These are phyloP conservation scores for Penicillium roqueforti DNA, from an alignment of 495 filamentous ascomycete genomes.

Conservation along the genomic window DNA sequence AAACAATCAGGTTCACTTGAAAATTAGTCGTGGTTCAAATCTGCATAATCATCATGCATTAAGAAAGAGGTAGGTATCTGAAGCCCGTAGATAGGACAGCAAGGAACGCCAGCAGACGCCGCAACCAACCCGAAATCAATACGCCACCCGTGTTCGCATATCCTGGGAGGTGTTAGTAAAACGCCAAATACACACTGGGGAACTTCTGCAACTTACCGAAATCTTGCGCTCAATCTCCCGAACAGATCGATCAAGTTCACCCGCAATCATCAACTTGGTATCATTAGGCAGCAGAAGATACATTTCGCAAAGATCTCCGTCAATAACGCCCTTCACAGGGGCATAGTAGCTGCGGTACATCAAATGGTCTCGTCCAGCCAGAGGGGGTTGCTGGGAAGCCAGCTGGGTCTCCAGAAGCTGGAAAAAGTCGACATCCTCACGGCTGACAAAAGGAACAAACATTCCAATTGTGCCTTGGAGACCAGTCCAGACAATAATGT, in stretches of 20 bases:
- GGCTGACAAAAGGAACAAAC: slow-evolving; percentile 79
- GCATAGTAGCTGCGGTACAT: slow-evolving; percentile 95
- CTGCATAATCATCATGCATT: slow-evolving; percentile 23
- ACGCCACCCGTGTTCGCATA: slow-evolving; percentile 83
- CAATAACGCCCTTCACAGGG: slow-evolving; percentile 95
- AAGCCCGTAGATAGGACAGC: slow-evolving; percentile 19
- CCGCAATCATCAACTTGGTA: slow-evolving; percentile 91
- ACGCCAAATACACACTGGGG: background rate
- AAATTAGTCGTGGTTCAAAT: slow-evolving; percentile 10
- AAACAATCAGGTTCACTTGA: background rate
- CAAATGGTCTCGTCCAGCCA: slow-evolving; percentile 89
- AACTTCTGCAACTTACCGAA: slow-evolving; percentile 58
- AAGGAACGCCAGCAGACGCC: slow-evolving; percentile 26
- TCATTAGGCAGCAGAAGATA: slow-evolving; percentile 77
- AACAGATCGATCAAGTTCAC: slow-evolving; percentile 83
- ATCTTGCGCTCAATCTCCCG: slow-evolving; percentile 94
- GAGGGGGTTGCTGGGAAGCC: slow-evolving; percentile 74
- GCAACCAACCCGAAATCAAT: slow-evolving; percentile 44
- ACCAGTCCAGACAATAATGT: slow-evolving; percentile 89
- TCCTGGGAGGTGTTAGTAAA: slow-evolving; percentile 52
- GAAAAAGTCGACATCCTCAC: slow-evolving; percentile 97
- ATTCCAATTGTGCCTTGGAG: slow-evolving; percentile 92
- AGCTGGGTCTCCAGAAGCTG: slow-evolving; percentile 86
- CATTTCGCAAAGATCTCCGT: slow-evolving; percentile 96
- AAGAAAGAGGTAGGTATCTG: slow-evolving; percentile 27